These are phyloP conservation scores for Pseudotsuga menziesii DNA, from an alignment of 75 land plant species.

Conservation along the genomic window DNA sequence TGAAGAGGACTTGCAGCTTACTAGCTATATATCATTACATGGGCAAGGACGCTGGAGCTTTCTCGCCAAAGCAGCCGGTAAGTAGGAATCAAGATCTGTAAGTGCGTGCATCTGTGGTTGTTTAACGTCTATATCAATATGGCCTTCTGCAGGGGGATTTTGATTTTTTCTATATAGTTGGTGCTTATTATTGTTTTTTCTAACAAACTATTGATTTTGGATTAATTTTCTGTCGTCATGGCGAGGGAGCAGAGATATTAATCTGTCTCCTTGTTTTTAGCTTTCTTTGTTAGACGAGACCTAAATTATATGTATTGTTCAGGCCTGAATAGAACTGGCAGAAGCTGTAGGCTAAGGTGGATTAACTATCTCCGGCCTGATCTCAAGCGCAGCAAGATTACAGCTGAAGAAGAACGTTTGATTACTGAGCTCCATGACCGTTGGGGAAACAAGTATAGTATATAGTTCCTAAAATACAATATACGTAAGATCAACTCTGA, in stretches of 20 bases:
- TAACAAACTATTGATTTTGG: no score
- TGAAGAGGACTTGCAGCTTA: conserved; percentile 72
- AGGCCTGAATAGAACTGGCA: conserved; percentile 32
- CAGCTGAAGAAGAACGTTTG: conserved; percentile 35
- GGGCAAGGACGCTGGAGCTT: conserved; percentile 91
- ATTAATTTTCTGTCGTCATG: no score
- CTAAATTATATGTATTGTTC: not conserved
- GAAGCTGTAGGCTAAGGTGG: conserved; percentile 47
- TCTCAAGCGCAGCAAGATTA: conserved; percentile 30
- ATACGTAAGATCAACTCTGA: no score
- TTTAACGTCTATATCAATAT: no score
- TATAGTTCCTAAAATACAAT: no score
- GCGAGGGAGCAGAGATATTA: no score
- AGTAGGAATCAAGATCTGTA: not conserved
- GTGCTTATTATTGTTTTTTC: no score
- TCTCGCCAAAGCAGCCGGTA: conserved; percentile 58
- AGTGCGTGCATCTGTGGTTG: not conserved
- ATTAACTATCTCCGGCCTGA: conserved; percentile 36
- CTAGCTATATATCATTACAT: conserved; percentile 62
- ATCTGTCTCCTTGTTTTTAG: no score
- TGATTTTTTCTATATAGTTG: no score
- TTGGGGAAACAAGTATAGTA: conserved; percentile 31
- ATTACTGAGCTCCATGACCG: conserved; percentile 31
- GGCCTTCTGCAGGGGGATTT: no score
- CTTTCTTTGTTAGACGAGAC: no score